A percentile compares a stretch with the other conserved stretches of the same genome.
These are phyloP conservation scores for Backusella morwellensis DNA, from an alignment of 192 early-diverging fungal genomes.

Conservation along the genomic window DNA sequence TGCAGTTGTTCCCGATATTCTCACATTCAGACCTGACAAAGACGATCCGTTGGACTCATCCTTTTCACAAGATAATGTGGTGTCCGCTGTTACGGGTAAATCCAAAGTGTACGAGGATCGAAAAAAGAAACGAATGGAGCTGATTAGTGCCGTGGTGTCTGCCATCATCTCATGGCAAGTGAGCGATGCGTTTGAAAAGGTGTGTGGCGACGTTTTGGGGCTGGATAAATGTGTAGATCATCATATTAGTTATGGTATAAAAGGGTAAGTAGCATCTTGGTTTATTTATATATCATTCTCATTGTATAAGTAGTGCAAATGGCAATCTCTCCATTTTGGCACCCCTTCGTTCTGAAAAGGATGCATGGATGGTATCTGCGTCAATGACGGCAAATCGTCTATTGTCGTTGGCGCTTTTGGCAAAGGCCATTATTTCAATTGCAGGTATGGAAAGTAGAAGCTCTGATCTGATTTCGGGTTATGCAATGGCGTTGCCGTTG, in stretches of 20 bases:
- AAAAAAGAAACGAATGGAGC: constrained; percentile 9
- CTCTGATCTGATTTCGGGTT: constrained; percentile 37
- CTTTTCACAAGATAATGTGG: background rate
- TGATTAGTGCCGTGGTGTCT: constrained; percentile 33
- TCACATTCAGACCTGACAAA: constrained; percentile 19
- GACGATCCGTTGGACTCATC: constrained; percentile 20
- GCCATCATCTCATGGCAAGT: constrained; percentile 54
- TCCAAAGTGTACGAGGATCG: background rate
- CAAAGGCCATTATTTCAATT: constrained; percentile 45
- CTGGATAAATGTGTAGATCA: background rate
- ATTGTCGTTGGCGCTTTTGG: constrained; percentile 60
- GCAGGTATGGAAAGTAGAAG: constrained; percentile 31
- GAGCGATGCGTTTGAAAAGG: constrained; percentile 48
- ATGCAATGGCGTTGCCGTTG: constrained; percentile 48
- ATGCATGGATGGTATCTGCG: constrained; percentile 60
- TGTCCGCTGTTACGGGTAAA: background rate
- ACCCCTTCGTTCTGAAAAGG: constrained; percentile 35
- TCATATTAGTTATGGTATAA: constrained; percentile 36
- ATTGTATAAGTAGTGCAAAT: constrained; percentile 46
- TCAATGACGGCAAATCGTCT: constrained; percentile 65
- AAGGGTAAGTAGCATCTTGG: constrained; percentile 36
- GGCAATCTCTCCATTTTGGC: constrained; percentile 64
- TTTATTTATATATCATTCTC: background rate
- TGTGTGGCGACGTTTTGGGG: constrained; percentile 24
- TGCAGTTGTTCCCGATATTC: constrained; percentile 15